A percentile compares a stretch with the other conserved stretches of the same genome.
Conservation (phyloP, 2,329 filamentous ascomycete genomes). For the Xylaria sp. region DNA sequence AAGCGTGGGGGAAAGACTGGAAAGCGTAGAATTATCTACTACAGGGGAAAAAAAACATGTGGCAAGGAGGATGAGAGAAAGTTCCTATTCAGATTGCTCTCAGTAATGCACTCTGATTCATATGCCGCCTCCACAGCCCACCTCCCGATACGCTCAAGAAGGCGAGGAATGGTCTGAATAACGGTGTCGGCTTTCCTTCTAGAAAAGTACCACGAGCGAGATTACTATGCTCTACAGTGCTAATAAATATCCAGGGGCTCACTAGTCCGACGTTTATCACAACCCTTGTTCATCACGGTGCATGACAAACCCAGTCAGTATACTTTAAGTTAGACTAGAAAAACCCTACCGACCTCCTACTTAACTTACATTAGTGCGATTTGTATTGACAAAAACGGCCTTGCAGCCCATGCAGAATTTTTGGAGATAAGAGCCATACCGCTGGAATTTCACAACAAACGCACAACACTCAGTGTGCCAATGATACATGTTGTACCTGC, state of each 20-base stretch:
- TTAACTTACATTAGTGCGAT: not conserved
- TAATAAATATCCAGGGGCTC: constrained; percentile 24
- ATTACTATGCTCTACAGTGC: constrained; percentile 20
- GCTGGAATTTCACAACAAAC: not conserved
- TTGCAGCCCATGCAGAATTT: not conserved
- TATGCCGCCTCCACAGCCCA: not conserved
- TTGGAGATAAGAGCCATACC: constrained; percentile 17
- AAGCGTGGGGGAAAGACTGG: not conserved
- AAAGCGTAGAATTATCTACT: not conserved
- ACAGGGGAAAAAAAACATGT: not conserved
- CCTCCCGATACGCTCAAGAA: not conserved
- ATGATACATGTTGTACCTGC: not conserved
- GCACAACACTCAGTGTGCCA: not conserved
- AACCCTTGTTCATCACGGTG: constrained; percentile 16
- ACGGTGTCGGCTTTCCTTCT: constrained; percentile 18
- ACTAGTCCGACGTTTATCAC: not conserved
- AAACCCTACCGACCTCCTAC: constrained; percentile 1
- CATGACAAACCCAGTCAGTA: constrained; percentile 9
- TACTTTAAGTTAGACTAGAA: constrained; percentile 12
- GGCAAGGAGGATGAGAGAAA: not conserved
- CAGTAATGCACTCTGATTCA: not conserved
- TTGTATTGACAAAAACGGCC: not conserved
- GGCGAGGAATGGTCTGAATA: not conserved
- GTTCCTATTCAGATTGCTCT: not conserved
- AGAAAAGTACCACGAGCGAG: constrained; percentile 29